These are phyloP conservation scores for Eucalyptus dawsonii DNA, from an alignment of 345 rosid species.

Conservation along the genomic window DNA sequence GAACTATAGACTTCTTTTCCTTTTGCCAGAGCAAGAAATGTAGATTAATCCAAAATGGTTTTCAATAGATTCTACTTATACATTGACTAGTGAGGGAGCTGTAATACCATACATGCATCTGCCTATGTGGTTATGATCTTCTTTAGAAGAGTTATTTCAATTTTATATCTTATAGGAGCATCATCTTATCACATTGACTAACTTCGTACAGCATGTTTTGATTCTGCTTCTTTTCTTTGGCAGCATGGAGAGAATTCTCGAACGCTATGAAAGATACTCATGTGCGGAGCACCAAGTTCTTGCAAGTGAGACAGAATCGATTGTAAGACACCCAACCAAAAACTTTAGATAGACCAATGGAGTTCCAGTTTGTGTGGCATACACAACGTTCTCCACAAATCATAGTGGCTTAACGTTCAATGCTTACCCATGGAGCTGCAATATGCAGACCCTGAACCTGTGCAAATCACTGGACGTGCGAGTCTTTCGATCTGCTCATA, in stretches of 20 bases:
- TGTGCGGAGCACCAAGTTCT: conserved; percentile 50
- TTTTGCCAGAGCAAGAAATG: neutral
- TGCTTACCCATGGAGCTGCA: neutral
- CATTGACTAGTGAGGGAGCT: neutral
- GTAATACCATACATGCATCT: neutral
- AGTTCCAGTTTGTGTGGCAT: neutral
- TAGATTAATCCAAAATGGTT: neutral
- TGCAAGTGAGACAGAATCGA: conserved; percentile 24
- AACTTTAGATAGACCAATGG: neutral
- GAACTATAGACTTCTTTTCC: neutral
- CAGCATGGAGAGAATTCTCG: conserved; percentile 80
- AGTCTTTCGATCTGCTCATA: neutral
- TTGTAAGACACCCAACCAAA: conserved; percentile 2
- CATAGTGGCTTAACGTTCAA: neutral
- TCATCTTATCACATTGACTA: neutral
- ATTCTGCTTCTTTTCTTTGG: neutral
- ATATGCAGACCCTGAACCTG: neutral
- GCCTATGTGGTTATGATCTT: neutral
- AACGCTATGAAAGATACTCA: conserved; percentile 64
- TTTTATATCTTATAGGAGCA: neutral
- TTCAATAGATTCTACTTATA: neutral
- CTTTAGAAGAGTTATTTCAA: neutral
- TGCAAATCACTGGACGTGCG: neutral
- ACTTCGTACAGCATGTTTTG: neutral
- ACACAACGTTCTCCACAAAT: neutral